phyloP scores from a whole-genome alignment of 2,329 filamentous ascomycete genomes.

The Pseudogymnoascus sp. region DNA sequence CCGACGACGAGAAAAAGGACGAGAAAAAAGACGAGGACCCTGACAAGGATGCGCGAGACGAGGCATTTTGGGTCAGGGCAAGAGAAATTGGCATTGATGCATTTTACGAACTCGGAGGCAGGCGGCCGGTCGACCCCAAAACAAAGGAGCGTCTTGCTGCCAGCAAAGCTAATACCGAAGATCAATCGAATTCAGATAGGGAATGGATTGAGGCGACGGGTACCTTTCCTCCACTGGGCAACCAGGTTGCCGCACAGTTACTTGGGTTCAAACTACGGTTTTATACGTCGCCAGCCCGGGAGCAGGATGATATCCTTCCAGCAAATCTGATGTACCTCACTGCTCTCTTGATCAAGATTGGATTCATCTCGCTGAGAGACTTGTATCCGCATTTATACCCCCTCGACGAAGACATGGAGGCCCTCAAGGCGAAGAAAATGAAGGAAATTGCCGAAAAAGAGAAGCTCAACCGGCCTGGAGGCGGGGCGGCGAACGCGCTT shows the following conservation, averaged over 20 bases:
- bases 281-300: slow-evolving; percentile 74
- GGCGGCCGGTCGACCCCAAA: slow-evolving; percentile 54
- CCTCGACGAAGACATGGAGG: slow-evolving; percentile 72
- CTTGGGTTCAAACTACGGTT: slow-evolving; percentile 96
- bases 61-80: slow-evolving; percentile 73
- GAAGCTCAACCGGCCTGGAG: slow-evolving; percentile 59
- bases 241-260: slow-evolving; percentile 84
- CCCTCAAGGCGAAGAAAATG: slow-evolving; percentile 58
- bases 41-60: slow-evolving; percentile 58
- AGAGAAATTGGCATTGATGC: slow-evolving; percentile 67
- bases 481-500: slow-evolving; percentile 65
- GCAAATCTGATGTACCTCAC: slow-evolving; percentile 90
- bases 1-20: slow-evolving; percentile 59
- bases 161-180: slow-evolving; percentile 27
- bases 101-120: slow-evolving; percentile 80
- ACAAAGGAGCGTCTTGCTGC: slow-evolving; percentile 37
- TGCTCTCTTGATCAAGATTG: slow-evolving; percentile 89
- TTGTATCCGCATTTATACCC: slow-evolving; percentile 90
- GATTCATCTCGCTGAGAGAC: slow-evolving; percentile 87
- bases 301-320: slow-evolving; percentile 68
- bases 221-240: slow-evolving; percentile 76
- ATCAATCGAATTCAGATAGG: slow-evolving; percentile 38
- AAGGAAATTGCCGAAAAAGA: slow-evolving; percentile 76
- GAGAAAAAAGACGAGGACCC: slow-evolving; percentile 35
- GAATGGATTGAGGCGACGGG: slow-evolving; percentile 76